These are phyloP conservation scores for Laetiporus sulphureus DNA, from an alignment of 1,284 basidiomycete genomes.

Conservation along the genomic window DNA sequence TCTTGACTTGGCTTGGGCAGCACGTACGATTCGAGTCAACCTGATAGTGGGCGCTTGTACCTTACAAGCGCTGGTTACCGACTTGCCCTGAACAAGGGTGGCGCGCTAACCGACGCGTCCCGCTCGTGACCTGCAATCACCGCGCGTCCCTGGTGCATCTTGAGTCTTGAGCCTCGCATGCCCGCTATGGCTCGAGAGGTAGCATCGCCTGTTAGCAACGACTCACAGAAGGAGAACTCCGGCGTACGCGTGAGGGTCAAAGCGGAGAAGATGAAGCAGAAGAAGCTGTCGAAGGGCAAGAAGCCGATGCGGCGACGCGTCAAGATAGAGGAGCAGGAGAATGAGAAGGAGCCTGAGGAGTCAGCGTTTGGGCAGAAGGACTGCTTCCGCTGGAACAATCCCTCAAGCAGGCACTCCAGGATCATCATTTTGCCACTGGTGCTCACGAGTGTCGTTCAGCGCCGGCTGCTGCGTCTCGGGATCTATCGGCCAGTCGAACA, in stretches of 20 bases:
- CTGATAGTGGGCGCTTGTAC: too few relatives aligned
- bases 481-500: constrained; percentile 87
- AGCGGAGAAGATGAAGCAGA: constrained; percentile 6
- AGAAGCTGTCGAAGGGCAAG: constrained; percentile 8
- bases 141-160: too few relatives aligned
- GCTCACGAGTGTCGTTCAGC: constrained; percentile 69
- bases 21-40: too few relatives aligned
- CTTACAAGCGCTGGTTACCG: too few relatives aligned
- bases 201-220: constrained; percentile 17
- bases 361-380: constrained; percentile 78
- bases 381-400: constrained; percentile 81
- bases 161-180: too few relatives aligned
- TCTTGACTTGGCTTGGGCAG: too few relatives aligned
- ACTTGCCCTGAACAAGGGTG: constrained; percentile 15
- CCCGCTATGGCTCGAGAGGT: constrained; percentile 23
- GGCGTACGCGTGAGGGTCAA: constrained; percentile 6
- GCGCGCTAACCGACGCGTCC: too few relatives aligned
- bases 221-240: constrained; percentile 25
- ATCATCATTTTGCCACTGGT: constrained; percentile 97
- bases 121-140: too few relatives aligned
- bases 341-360: constrained; percentile 16
- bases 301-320: constrained; percentile 10
- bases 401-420: constrained; percentile 81
- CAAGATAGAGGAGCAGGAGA: constrained; percentile 15
- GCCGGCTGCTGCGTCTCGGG: constrained; percentile 50